Base-by-base conservation (phyloP, 169 alveolate genomes). In the Theileria annulata region DNA sequence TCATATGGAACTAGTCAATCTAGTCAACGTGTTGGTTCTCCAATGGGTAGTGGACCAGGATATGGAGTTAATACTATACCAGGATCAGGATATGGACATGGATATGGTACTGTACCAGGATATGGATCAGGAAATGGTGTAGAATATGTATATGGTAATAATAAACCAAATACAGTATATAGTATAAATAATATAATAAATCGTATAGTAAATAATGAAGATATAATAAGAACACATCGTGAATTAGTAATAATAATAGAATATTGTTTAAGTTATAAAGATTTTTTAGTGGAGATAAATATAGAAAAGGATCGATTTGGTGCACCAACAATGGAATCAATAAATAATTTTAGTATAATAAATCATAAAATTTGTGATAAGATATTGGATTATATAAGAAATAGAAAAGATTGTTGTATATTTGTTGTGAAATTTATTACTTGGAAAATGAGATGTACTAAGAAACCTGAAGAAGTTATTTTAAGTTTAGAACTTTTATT, bases 381-480 rank as follows among this genome's bases (percentile, higher is more conserved):
- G 68, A 56, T 71, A 19, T 23, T 83, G 76, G 25, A 25, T 0
- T 83, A 83, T 77, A 66, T 83, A 4, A 59, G 19, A 8, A 86
- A 80, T 5, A 70, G 85, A 13, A 72, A 81, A 15, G 90, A 76
- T 51, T 83, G 90, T 71, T 76, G 86, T 77, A 56, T 76, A 23
- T 83, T 83, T 59, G 79, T 88, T 21, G 62, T 86, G 23, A 90
- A 87, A 74, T 74, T 87, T 27, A 79, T 78, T 19, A 88, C 88
- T 4, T 85, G 91, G 87, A 77, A 87, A 37, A 80, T 90, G 81
- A 71, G 88, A 77, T 75, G 80, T 54, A 87, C 91, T 47, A 83
- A 83, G 48, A 85, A 71, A 27, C 93, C 94, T 2, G 94, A 90
- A 77, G 94, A 90, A 60, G 76, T 87, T 31, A 87, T 90, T n/a